Evolutionary conservation across 176 grass and related monocot genomes (phyloP).

Genomic region (Poa annua): DNA sequence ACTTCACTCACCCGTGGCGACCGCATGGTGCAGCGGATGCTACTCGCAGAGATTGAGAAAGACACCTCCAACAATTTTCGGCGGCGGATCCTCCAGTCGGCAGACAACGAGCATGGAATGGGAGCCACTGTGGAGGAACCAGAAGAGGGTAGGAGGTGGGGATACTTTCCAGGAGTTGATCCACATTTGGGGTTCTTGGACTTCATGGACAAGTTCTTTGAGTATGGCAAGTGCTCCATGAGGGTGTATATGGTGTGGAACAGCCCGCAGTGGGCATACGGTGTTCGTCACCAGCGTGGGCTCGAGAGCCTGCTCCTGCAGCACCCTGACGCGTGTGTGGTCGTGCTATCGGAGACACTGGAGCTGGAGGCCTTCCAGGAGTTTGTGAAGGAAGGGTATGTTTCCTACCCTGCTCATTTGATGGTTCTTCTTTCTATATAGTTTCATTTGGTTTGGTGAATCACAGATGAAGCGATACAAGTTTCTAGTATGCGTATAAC

Average conservation of each 20-base stretch:
- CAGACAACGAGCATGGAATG: slow-evolving; percentile 41
- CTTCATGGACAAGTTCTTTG: slow-evolving; percentile 79
- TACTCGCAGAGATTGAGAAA: slow-evolving; percentile 66
- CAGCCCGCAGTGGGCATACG: slow-evolving; percentile 79
- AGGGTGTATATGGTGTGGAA: slow-evolving; percentile 98
- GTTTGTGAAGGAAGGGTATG: slow-evolving; percentile 84
- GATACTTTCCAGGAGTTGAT: slow-evolving; percentile 77
- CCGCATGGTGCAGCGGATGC: slow-evolving; percentile 63
- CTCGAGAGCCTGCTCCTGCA: slow-evolving; percentile 86
- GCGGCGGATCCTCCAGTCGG: slow-evolving; percentile 47
- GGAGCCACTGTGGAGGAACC: slow-evolving; percentile 32
- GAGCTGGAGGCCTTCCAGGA: slow-evolving; percentile 78
- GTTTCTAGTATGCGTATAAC: neutral
- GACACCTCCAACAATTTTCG: slow-evolving; percentile 43
- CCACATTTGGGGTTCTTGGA: slow-evolving; percentile 68
- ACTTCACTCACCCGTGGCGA: slow-evolving; percentile 76
- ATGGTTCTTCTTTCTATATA: slow-evolving; percentile 3
- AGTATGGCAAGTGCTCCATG: slow-evolving; percentile 54
- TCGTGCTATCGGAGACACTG: slow-evolving; percentile 77
- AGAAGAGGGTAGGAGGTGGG: slow-evolving; percentile 60
- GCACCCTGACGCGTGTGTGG: slow-evolving; percentile 72
- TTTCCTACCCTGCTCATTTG: slow-evolving; percentile 23
- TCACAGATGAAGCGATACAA: slow-evolving; percentile 9
- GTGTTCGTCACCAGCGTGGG: slow-evolving; percentile 73
- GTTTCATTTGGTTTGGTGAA: neutral